Evolutionary conservation across 2,329 filamentous ascomycete genomes (phyloP), one percentile per base, ranked within the genome.

Genomic region (Sporothrix protearum): DNA sequence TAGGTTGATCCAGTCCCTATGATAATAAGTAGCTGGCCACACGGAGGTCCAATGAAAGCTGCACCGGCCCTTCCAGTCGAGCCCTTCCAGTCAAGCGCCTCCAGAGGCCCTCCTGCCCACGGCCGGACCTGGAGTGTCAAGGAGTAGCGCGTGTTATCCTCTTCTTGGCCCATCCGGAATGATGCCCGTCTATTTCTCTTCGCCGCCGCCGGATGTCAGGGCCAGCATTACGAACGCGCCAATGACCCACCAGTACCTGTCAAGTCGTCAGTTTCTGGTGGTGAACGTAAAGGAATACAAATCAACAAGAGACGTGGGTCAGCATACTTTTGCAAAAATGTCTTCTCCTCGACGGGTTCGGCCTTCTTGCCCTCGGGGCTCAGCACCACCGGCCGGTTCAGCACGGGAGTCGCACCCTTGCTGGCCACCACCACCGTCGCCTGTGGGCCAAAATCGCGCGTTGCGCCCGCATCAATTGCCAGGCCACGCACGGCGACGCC

Each of bases 161-260:
- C 14, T 42, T 42, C n/a, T 8, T 36, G 28, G 6, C 28, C 9
- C 4, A 19, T 42, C 22, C 16, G 36, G 28, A 16, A 49, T 16
- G 8, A 33, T 10, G 16, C 2, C 7, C 81, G 83, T 86, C 80
- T 87, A 87, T 75, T 84, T 82, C 12, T 82, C 83, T 39, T 84
- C 83, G 12, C 82, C 81, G 67, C 83, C 86, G 69, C 87, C 85
- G 61, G 85, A 83, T 67, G 84, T 82, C 74, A 89, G 76, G 7
- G 87, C 78, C 74, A 91, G 78, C 66, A 90, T 76, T 36, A 85
- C 81, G 33, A 83, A 84, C 36, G 87, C 83, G 25, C 81, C 85
- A 79, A 89, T 80, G 75, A 88, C 78, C 88, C 88, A 91, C 89
- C 89, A 91, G 78, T 91, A 91, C 79, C 88, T 89, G 75, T 68